phyloP scores from a whole-genome alignment of 306 rosid species.

The Benincasa hispida region DNA sequence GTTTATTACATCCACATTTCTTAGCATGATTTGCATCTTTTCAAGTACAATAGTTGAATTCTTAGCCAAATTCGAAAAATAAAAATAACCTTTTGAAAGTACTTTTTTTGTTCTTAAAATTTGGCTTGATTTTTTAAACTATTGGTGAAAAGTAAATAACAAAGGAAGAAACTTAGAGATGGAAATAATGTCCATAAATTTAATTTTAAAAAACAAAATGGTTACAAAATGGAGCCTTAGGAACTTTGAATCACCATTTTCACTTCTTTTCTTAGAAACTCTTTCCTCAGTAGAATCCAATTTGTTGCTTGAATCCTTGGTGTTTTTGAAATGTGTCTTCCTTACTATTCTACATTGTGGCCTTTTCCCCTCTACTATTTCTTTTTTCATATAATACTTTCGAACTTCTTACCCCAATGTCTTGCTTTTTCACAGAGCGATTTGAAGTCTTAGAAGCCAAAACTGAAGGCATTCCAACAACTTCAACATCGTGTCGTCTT shows the following conservation, averaged over 20 bases:
- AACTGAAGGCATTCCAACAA: constrained; percentile 17
- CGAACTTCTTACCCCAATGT: constrained; percentile 14
- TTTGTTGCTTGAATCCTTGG: constrained; percentile 15
- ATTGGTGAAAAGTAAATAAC: too few relatives aligned
- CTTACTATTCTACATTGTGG: constrained; percentile 6
- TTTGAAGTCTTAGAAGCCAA: constrained; percentile 24
- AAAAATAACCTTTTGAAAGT: too few relatives aligned
- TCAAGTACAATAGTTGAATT: too few relatives aligned
- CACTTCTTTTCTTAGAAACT: constrained; percentile 13
- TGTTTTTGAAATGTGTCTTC: constrained; percentile 24
- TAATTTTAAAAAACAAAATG: too few relatives aligned
- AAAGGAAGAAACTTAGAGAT: too few relatives aligned
- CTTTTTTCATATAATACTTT: constrained; percentile 9
- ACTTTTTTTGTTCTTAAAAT: too few relatives aligned
- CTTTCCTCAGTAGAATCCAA: constrained; percentile 14
- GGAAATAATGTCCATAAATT: too few relatives aligned
- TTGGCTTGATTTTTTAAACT: too few relatives aligned
- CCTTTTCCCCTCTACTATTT: constrained; percentile 15
- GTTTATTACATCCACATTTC: too few relatives aligned
- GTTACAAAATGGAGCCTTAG: too few relatives aligned
- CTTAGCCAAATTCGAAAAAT: too few relatives aligned
- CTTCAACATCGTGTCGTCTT: constrained; percentile 9
- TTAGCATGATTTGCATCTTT: too few relatives aligned
- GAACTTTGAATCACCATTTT: constrained; percentile 22
- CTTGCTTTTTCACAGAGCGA: constrained; percentile 14